These are phyloP conservation scores for Thelonectria blattea DNA, from an alignment of 2,329 filamentous ascomycete species.

Conservation along the genomic window DNA sequence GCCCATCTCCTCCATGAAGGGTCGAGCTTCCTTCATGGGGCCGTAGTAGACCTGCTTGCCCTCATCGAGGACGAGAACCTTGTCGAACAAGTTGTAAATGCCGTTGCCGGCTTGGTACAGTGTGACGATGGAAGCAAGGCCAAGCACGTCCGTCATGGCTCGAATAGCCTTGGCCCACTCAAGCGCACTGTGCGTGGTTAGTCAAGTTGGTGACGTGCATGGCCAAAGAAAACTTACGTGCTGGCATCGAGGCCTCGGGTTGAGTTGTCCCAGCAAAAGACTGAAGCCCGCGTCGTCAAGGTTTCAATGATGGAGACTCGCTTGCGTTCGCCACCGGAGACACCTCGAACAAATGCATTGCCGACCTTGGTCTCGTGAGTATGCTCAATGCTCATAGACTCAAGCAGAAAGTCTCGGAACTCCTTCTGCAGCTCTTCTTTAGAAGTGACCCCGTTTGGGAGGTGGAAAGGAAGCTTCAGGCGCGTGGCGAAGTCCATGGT, in stretches of 20 bases:
- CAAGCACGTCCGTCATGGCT: constrained; percentile 67
- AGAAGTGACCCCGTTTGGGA: constrained; percentile 51
- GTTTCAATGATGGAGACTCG: constrained; percentile 72
- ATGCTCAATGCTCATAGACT: constrained; percentile 63
- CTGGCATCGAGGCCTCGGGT: constrained; percentile 71
- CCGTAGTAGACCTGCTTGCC: constrained; percentile 72
- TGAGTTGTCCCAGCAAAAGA: constrained; percentile 72
- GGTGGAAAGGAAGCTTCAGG: constrained; percentile 59
- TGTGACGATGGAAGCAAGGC: constrained; percentile 66
- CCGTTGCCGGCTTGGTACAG: constrained; percentile 74
- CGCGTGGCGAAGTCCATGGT: constrained; percentile 74
- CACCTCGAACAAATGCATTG: constrained; percentile 69
- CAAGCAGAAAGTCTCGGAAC: constrained; percentile 60
- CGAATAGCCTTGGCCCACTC: constrained; percentile 67
- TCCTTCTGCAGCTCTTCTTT: constrained; percentile 53
- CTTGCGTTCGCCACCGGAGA: constrained; percentile 72
- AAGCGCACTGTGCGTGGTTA: constrained; percentile 50
- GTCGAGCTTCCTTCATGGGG: constrained; percentile 60
- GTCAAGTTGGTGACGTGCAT: fast-evolving
- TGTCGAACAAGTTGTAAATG: constrained; percentile 74
- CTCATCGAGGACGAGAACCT: constrained; percentile 70
- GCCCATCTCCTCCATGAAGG: constrained; percentile 69
- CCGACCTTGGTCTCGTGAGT: constrained; percentile 71
- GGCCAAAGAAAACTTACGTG: constrained; percentile 48
- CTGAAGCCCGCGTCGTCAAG: constrained; percentile 61